These are phyloP conservation scores for Diplogelasinospora grovesii DNA, from an alignment of 495 filamentous ascomycete genomes.

Conservation along the genomic window DNA sequence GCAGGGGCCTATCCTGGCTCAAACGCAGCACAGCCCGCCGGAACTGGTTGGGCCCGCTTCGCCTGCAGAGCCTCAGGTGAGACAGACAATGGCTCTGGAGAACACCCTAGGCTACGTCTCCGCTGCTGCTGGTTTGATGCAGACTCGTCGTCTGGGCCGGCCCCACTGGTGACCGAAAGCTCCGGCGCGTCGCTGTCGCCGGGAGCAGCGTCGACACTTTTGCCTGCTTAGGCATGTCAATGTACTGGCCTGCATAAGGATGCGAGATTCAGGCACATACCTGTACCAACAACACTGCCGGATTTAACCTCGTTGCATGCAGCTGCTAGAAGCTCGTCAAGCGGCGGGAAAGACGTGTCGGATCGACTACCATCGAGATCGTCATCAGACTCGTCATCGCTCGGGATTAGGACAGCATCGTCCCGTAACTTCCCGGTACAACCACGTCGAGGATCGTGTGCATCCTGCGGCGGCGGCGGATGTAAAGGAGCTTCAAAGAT, in stretches of 20 bases:
- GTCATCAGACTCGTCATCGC: conserved; percentile 15
- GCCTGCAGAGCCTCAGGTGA: neutral
- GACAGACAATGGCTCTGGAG: too few species aligned
- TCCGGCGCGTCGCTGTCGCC: conserved; percentile 12
- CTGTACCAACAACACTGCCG: conserved; percentile 14
- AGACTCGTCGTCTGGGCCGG: conserved; percentile 10
- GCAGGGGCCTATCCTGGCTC: conserved; percentile 3
- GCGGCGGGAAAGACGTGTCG: conserved; percentile 13
- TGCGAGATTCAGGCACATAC: conserved; percentile 18
- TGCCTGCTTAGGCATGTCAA: conserved; percentile 16
- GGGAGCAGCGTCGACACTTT: conserved; percentile 13
- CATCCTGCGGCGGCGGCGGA: conserved; percentile 9
- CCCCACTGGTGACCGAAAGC: conserved; percentile 13
- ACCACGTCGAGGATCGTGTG: conserved; percentile 7
- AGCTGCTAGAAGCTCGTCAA: conserved; percentile 11
- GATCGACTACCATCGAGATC: conserved; percentile 14
- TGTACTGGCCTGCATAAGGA: conserved; percentile 6
- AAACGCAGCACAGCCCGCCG: neutral
- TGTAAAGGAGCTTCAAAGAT: conserved; percentile 11
- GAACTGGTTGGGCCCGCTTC: conserved; percentile 2
- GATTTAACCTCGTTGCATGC: conserved; percentile 10
- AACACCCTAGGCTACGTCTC: too few species aligned
- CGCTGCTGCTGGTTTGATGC: too few species aligned
- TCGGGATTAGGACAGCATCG: conserved; percentile 10
- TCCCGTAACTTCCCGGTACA: conserved; percentile 3